phyloP scores from a whole-genome alignment of 305 asterid genomes.

The Fraxinus sp. region DNA sequence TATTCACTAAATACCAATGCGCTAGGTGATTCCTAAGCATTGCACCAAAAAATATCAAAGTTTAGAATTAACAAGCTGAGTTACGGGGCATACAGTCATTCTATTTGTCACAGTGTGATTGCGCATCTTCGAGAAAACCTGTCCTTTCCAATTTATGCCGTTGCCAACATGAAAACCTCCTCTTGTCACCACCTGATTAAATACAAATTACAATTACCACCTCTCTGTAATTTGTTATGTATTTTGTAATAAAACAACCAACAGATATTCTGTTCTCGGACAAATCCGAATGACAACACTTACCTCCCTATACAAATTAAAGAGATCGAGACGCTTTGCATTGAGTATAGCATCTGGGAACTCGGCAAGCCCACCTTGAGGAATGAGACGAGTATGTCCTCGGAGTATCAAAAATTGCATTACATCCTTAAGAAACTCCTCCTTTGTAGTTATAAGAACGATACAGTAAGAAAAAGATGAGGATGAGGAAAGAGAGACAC shows the following conservation, averaged over 20 bases:
- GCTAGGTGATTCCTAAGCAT: not conserved
- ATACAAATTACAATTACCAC: conserved; percentile 14
- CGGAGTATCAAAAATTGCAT: conserved; percentile 95
- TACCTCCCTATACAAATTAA: conserved; percentile 96
- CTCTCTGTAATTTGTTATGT: not conserved
- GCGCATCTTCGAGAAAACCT: conserved; percentile 98
- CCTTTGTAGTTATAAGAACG: conserved; percentile 41
- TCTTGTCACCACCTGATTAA: conserved; percentile 81
- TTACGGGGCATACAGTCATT: conserved; percentile 69
- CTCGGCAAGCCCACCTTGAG: conserved; percentile 98
- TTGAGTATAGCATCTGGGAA: conserved; percentile 98
- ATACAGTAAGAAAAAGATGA: conserved; percentile 15
- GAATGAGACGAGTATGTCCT: conserved; percentile 96
- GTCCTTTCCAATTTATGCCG: conserved; percentile 99
- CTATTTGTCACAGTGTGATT: conserved; percentile 94
- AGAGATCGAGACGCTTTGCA: conserved; percentile 95
- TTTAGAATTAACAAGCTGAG: conserved; percentile 9
- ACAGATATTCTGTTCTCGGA: not conserved
- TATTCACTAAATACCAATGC: not conserved
- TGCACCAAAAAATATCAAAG: not conserved
- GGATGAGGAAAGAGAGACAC: not conserved
- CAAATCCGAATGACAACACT: conserved; percentile 18
- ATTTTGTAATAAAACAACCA: conserved; percentile 3
- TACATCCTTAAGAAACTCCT: conserved; percentile 91
- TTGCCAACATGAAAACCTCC: conserved; percentile 99